These are phyloP conservation scores for Microbotryomycetes sp. DNA, from an alignment of 1,284 basidiomycete species.

Conservation along the genomic window DNA sequence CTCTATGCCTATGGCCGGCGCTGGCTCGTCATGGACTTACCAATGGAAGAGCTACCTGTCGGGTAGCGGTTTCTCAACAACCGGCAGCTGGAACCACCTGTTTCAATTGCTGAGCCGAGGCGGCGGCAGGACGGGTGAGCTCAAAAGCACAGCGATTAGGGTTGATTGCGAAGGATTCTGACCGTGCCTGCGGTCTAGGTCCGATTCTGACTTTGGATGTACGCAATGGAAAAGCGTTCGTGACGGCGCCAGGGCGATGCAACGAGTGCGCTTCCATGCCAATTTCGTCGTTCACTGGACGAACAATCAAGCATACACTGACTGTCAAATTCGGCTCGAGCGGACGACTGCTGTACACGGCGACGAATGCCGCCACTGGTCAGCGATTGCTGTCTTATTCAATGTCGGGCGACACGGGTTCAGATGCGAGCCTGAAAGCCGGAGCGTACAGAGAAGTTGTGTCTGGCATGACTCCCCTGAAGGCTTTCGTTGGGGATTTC, in stretches of 20 bases:
- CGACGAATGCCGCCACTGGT: neutral
- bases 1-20: neutral
- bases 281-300: neutral
- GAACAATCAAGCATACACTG: conserved; percentile 1
- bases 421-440: neutral
- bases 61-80: neutral
- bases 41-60: neutral
- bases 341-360: neutral
- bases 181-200: too few species aligned
- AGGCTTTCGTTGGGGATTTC: conserved; percentile 4
- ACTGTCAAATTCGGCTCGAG: neutral
- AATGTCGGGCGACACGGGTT: neutral
- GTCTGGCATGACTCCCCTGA: neutral
- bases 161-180: too few species aligned
- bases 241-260: neutral
- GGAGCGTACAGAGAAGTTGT: neutral
- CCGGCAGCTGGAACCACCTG: neutral
- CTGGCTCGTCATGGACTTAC: neutral
- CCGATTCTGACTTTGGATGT: neutral
- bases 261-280: conserved; percentile 1
- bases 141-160: neutral
- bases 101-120: conserved; percentile 2
- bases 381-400: neutral
- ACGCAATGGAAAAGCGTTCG: neutral
- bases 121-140: neutral